Percentiles rank a stretch among this genome's conserved stretches.
These are phyloP conservation scores for Coemansia sp. DNA, from an alignment of 192 early-diverging fungal genomes.

Conservation along the genomic window DNA sequence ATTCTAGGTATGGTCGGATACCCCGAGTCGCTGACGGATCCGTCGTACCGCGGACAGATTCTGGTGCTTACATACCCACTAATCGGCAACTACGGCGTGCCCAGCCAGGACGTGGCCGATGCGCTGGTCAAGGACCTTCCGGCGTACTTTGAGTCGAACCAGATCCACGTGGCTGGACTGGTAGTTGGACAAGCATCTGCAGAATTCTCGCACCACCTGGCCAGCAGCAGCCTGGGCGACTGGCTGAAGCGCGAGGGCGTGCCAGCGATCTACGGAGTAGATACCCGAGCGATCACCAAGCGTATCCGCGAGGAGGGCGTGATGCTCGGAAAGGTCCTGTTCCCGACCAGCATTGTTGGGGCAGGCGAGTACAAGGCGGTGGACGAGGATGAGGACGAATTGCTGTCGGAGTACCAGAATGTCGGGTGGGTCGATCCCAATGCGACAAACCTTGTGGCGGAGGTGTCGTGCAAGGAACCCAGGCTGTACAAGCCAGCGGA, in stretches of 20 bases:
- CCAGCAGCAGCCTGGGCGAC: slow-evolving; percentile 72
- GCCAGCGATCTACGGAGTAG: slow-evolving; percentile 92
- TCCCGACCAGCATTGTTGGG: slow-evolving; percentile 66
- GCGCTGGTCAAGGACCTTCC: slow-evolving; percentile 81
- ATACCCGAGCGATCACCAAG: slow-evolving; percentile 96
- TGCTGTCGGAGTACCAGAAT: slow-evolving; percentile 74
- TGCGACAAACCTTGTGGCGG: slow-evolving; percentile 86
- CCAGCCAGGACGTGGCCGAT: slow-evolving; percentile 83
- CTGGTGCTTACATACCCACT: slow-evolving; percentile 97
- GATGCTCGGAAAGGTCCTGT: slow-evolving; percentile 87
- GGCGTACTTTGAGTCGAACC: slow-evolving; percentile 91
- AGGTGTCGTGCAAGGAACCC: slow-evolving; percentile 86
- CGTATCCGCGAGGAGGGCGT: slow-evolving; percentile 91
- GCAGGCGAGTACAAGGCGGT: slow-evolving; percentile 24
- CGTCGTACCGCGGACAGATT: slow-evolving; percentile 98
- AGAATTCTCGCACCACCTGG: slow-evolving; percentile 93
- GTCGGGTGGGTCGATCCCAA: slow-evolving; percentile 95
- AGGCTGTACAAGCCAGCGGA: slow-evolving; percentile 68
- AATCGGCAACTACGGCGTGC: slow-evolving; percentile 98
- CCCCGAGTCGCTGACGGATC: slow-evolving; percentile 98
- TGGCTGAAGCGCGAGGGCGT: slow-evolving; percentile 94
- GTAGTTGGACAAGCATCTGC: slow-evolving; percentile 89
- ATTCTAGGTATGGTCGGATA: slow-evolving; percentile 93
- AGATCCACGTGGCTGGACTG: slow-evolving; percentile 93
- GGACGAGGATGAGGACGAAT: slow-evolving; percentile 37